phyloP scores from a whole-genome alignment of 1,284 basidiomycete genomes.

The Austropuccinia psidii region DNA sequence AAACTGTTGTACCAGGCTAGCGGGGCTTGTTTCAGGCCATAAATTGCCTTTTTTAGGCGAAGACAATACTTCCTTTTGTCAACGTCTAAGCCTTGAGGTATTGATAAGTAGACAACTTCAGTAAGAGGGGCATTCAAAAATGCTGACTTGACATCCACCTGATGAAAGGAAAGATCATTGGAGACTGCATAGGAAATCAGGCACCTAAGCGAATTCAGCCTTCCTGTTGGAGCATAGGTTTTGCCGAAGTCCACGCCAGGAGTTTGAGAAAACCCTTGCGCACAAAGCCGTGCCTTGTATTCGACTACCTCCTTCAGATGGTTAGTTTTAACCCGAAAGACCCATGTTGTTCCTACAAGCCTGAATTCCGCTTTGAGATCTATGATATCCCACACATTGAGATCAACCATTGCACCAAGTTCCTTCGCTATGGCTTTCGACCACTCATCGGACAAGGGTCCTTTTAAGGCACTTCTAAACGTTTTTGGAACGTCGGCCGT shows the following conservation, averaged over 20 bases:
- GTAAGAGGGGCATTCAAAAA: slow-evolving; percentile 9
- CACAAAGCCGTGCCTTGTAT: background rate
- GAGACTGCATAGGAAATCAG: background rate
- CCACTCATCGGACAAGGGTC: no score
- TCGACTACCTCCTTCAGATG: background rate
- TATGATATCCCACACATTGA: background rate
- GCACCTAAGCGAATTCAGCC: background rate
- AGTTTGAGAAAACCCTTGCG: background rate
- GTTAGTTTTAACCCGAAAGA: background rate
- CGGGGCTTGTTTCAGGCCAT: no score
- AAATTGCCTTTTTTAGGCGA: no score
- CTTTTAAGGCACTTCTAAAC: no score
- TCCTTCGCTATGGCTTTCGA: background rate
- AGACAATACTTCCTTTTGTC: no score
- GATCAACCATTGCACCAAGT: background rate
- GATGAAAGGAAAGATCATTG: background rate
- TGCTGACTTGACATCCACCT: background rate
- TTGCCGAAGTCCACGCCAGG: background rate
- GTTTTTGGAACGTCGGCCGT: no score
- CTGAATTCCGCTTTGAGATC: background rate
- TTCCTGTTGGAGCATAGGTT: background rate
- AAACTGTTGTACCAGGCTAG: no score
- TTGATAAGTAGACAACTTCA: no score
- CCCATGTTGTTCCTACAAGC: background rate
- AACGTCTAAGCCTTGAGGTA: no score